These are phyloP conservation scores for Pulveroboletus sp. DNA, from an alignment of 768 basidiomycete genomes.

Conservation along the genomic window DNA sequence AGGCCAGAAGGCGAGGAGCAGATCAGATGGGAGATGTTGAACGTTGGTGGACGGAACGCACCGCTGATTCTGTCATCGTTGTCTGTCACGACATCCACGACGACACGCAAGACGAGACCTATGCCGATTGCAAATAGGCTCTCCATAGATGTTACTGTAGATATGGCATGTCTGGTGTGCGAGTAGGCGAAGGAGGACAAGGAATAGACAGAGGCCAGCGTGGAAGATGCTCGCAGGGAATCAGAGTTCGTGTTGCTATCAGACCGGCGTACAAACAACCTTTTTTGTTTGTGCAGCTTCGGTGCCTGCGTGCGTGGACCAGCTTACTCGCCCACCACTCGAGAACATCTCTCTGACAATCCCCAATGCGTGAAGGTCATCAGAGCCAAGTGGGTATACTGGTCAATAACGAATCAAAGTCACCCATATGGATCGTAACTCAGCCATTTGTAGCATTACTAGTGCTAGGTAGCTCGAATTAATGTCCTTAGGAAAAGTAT, in stretches of 20 bases:
- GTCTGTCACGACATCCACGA: constrained; percentile 47
- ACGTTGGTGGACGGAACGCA: constrained; percentile 10
- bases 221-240: constrained; percentile 7
- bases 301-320: no score
- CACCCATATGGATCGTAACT: no score
- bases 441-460: no score
- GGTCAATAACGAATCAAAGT: no score
- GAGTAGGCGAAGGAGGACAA: constrained; percentile 24
- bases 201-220: constrained; percentile 30
- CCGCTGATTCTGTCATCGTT: constrained; percentile 30
- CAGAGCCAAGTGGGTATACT: no score
- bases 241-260: constrained; percentile 1
- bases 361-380: no score
- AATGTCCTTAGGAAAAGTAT: constrained; percentile 22
- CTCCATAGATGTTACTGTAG: constrained; percentile 49
- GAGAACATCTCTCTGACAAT: no score
- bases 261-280: constrained; percentile 16
- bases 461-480: neutral
- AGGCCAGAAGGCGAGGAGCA: constrained; percentile 15
- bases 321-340: no score
- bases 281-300: constrained; percentile 12
- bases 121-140: constrained; percentile 62
- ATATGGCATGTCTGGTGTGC: constrained; percentile 27
- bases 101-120: constrained; percentile 60
- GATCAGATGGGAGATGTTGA: neutral